Conservation (phyloP, 202 grass and related monocot species). For the Digitaria exilis region DNA sequence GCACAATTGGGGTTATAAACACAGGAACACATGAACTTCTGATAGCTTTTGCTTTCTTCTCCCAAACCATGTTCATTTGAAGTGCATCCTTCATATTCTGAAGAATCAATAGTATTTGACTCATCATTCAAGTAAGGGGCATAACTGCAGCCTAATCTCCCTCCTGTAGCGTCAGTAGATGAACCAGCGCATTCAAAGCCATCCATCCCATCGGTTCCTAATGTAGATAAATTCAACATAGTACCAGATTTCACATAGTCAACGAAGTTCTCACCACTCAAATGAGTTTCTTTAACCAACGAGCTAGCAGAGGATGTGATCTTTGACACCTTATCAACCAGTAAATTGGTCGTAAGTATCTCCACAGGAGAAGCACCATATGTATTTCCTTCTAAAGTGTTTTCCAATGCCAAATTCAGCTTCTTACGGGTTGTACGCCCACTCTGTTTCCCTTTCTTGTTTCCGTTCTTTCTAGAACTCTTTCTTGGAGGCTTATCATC, state of each 20-base stretch:
- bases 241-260: conserved; percentile 26
- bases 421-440: conserved; percentile 33
- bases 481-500: conserved; percentile 56
- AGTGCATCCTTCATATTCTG: conserved; percentile 36
- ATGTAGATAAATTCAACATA: conserved; percentile 26
- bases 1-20: conserved; percentile 31
- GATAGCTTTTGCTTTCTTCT: conserved; percentile 43
- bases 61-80: conserved; percentile 20
- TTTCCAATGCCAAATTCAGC: conserved; percentile 41
- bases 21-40: conserved; percentile 18
- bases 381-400: conserved; percentile 39
- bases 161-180: conserved; percentile 3
- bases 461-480: conserved; percentile 67
- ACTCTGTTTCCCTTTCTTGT: conserved; percentile 64
- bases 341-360: conserved; percentile 34
- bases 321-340: conserved; percentile 45
- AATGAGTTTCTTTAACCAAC: conserved; percentile 32
- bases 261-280: conserved; percentile 29
- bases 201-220: conserved; percentile 44
- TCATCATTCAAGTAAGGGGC: conserved; percentile 35
- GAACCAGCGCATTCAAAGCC: conserved; percentile 45
- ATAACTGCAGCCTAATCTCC: conserved; percentile 34
- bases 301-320: conserved; percentile 40
- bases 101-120: conserved; percentile 24
- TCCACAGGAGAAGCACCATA: conserved; percentile 41